These are phyloP conservation scores for Claviceps fusiformis DNA, from an alignment of 2,329 filamentous ascomycete species.

Conservation along the genomic window DNA sequence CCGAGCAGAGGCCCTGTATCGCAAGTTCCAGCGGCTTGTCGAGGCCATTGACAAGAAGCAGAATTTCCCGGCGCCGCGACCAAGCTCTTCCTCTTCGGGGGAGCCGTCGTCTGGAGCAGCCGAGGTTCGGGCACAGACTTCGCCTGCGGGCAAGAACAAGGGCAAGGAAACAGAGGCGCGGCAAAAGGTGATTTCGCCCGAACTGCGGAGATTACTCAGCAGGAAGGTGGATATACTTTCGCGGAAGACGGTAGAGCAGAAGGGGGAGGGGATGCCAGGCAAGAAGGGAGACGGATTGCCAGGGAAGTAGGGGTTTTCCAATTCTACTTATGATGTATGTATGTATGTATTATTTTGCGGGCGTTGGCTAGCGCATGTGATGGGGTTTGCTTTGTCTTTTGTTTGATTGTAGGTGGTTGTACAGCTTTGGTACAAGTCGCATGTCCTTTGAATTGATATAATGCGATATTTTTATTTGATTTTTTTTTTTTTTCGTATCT, in stretches of 20 bases:
- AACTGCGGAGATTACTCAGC: conserved; percentile 40
- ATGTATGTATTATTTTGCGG: background rate
- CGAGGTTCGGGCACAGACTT: background rate
- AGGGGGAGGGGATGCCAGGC: conserved; percentile 22
- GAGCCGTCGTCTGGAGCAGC: background rate
- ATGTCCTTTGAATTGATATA: too few species aligned
- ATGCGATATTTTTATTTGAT: too few species aligned
- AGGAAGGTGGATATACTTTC: conserved; percentile 31
- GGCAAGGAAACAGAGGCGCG: conserved; percentile 21
- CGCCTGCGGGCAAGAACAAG: conserved; percentile 14
- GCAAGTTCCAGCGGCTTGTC: conserved; percentile 73
- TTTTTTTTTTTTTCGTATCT: too few species aligned
- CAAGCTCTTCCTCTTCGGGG: conserved; percentile 7
- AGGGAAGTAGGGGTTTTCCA: too few species aligned
- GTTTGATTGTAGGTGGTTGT: background rate
- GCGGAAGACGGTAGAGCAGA: conserved; percentile 20
- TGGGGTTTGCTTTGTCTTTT: background rate
- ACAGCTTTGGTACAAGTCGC: background rate
- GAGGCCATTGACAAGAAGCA: conserved; percentile 87
- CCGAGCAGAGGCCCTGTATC: conserved; percentile 78
- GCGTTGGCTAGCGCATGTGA: background rate
- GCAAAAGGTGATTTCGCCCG: conserved; percentile 40
- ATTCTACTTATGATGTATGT: too few species aligned
- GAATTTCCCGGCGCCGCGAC: conserved; percentile 54
- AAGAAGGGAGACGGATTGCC: conserved; percentile 15